These are phyloP conservation scores for Penicillium concentricum DNA, from an alignment of 2,329 filamentous ascomycete genomes.

Conservation along the genomic window DNA sequence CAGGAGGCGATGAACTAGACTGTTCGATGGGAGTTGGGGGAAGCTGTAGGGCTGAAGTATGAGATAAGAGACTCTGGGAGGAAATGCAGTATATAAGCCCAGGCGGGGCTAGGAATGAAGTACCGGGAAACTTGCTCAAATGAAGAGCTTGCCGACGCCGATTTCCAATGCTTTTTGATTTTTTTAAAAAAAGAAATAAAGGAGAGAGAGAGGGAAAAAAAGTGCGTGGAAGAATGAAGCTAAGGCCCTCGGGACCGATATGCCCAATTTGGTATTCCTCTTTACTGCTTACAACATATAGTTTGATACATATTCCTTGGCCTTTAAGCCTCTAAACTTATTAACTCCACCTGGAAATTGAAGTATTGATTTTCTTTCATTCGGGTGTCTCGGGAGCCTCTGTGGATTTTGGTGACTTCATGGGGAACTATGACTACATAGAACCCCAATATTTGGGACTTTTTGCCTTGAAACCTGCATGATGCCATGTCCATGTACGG, in stretches of 20 bases:
- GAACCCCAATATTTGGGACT: neutral
- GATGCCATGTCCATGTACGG: neutral
- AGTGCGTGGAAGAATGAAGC: neutral
- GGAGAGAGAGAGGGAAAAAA: neutral
- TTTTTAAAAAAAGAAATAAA: neutral
- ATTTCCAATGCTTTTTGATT: slow-evolving; percentile 19
- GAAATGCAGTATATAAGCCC: slow-evolving; percentile 16
- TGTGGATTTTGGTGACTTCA: slow-evolving; percentile 2
- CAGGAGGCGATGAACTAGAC: neutral
- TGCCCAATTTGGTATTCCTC: neutral
- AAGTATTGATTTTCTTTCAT: neutral
- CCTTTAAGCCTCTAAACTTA: too few relatives aligned
- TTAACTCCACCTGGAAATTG: neutral
- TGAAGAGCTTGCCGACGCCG: slow-evolving; percentile 10
- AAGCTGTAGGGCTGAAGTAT: slow-evolving; percentile 25
- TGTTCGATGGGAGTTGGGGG: too few relatives aligned
- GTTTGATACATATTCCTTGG: too few relatives aligned
- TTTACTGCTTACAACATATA: neutral
- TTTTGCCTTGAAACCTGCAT: neutral
- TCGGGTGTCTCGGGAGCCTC: slow-evolving; percentile 21
- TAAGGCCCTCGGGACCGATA: neutral
- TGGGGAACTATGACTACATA: neutral
- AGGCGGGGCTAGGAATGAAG: neutral
- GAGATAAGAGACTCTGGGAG: slow-evolving; percentile 10
- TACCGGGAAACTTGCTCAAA: neutral